phyloP scores from a whole-genome alignment of 2,329 filamentous ascomycete species.

The Mycogone perniciosa region DNA sequence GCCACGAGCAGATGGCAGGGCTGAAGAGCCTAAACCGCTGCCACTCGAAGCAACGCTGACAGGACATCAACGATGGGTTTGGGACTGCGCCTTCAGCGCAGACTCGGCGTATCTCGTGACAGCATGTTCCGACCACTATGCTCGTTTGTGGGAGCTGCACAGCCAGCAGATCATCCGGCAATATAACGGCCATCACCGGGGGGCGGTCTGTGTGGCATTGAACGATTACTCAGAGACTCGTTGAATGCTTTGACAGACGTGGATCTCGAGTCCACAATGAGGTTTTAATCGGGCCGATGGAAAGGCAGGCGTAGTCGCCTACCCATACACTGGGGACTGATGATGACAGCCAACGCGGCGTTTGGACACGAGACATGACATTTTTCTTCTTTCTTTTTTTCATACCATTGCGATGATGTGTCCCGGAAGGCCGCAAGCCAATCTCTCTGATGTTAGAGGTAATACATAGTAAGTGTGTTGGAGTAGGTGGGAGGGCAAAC shows the following conservation, averaged over 20 bases:
- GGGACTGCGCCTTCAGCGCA: constrained; percentile 93
- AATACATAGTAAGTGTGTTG: background rate
- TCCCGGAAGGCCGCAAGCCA: background rate
- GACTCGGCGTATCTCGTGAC: constrained; percentile 91
- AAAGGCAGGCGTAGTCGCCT: background rate
- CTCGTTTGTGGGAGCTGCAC: constrained; percentile 79
- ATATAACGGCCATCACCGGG: constrained; percentile 90
- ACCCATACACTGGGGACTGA: background rate
- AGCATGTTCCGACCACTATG: constrained; percentile 89
- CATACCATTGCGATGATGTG: background rate
- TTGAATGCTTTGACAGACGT: constrained; percentile 14
- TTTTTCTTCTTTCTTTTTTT: background rate
- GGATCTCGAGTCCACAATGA: background rate
- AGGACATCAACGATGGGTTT: constrained; percentile 92
- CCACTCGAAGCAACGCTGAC: constrained; percentile 81
- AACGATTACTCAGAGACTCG: constrained; percentile 72
- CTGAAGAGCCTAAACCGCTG: constrained; percentile 51
- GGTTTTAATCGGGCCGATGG: background rate
- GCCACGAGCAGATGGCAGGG: constrained; percentile 27
- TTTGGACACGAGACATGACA: background rate
- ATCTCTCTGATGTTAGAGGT: background rate
- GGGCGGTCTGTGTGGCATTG: constrained; percentile 84
- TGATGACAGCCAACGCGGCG: background rate
- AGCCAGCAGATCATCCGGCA: constrained; percentile 87
- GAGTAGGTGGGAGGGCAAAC: background rate